A percentile compares a stretch with the other conserved stretches of the same genome.
phyloP scores from a whole-genome alignment of 176 grass and related monocot genomes.

The Poa annua region DNA sequence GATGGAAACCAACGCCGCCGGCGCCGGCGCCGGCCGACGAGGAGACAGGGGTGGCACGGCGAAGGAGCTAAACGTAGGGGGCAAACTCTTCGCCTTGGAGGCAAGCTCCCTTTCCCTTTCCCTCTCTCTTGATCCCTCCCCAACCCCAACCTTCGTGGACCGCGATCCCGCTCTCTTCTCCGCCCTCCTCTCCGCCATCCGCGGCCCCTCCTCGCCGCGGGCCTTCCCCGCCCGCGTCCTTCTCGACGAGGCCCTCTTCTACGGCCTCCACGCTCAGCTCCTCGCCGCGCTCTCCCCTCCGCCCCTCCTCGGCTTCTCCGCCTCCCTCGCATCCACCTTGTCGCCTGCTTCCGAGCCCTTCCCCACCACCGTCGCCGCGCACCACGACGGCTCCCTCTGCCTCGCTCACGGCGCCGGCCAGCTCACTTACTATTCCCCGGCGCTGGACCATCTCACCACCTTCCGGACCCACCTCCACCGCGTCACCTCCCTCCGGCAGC shows the following conservation, averaged over 20 bases:
- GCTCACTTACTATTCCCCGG: conserved; percentile 65
- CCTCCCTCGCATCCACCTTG: conserved; percentile 55
- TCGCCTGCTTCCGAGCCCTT: conserved; percentile 69
- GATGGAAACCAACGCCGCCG: conserved; percentile 34
- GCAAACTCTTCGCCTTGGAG: conserved; percentile 64
- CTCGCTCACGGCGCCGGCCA: conserved; percentile 69
- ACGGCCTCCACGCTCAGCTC: conserved; percentile 61
- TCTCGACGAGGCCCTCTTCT: conserved; percentile 70
- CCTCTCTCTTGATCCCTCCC: conserved; percentile 45
- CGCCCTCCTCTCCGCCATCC: conserved; percentile 66
- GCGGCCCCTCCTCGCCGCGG: conserved; percentile 41
- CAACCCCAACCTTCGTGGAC: conserved; percentile 59
- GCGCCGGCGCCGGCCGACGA: conserved; percentile 13
- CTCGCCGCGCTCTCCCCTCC: conserved; percentile 64
- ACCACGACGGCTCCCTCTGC: conserved; percentile 71
- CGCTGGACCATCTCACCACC: conserved; percentile 55
- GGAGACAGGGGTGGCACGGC: conserved; percentile 28
- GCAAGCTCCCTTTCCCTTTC: conserved; percentile 48
- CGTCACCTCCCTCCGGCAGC: conserved; percentile 60
- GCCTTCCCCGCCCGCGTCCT: conserved; percentile 51
- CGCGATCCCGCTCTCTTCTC: conserved; percentile 72
- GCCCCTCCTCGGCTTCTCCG: conserved; percentile 77
- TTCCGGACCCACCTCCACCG: conserved; percentile 74
- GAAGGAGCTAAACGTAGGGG: conserved; percentile 76
- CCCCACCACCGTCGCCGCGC: conserved; percentile 64